These are phyloP conservation scores for Miamiensis avidus DNA, from an alignment of 169 alveolate genomes.

Conservation along the genomic window DNA sequence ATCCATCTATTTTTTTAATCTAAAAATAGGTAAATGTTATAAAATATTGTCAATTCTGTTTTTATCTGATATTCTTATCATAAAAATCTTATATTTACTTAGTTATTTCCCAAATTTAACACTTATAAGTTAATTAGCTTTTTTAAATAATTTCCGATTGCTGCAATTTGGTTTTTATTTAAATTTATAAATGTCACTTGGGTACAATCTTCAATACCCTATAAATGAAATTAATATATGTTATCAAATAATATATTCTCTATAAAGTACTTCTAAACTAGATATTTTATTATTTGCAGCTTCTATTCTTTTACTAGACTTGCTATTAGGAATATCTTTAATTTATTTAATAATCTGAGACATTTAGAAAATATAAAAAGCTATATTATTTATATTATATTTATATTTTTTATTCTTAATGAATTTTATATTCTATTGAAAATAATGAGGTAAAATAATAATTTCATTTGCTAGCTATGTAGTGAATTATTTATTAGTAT, in stretches of 20 bases:
- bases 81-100: not conserved
- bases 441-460: not conserved
- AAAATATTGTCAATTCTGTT: too few relatives aligned
- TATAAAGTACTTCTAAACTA: not conserved
- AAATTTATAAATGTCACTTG: not conserved
- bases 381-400: too few relatives aligned
- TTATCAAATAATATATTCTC: too few relatives aligned
- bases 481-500: too few relatives aligned
- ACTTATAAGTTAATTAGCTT: not conserved
- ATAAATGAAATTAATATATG: not conserved
- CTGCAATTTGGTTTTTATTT: not conserved
- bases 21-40: not conserved
- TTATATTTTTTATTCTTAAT: too few relatives aligned
- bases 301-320: not conserved
- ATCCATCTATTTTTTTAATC: not conserved
- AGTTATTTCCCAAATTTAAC: not conserved
- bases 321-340: not conserved
- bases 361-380: too few relatives aligned
- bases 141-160: not conserved
- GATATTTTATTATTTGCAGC: not conserved
- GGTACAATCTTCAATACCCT: not conserved
- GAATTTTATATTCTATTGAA: too few relatives aligned
- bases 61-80: not conserved
- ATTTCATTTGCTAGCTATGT: too few relatives aligned
- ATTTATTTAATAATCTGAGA: too few relatives aligned